Evolutionary conservation across 176 grass and related monocot genomes (phyloP).

Genomic region (Urochloa ruziziensis): DNA sequence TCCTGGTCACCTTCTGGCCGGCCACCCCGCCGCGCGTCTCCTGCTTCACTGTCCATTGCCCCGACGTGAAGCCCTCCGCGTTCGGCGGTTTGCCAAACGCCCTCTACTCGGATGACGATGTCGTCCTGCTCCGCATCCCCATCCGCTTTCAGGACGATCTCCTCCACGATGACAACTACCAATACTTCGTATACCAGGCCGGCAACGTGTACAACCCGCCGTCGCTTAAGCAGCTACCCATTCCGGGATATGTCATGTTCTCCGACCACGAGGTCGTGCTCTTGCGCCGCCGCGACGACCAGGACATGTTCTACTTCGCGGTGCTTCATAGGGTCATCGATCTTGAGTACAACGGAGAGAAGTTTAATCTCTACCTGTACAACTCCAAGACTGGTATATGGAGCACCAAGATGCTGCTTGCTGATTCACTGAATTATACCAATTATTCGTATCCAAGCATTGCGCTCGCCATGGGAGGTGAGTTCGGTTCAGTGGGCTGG

Average conservation of each 20-base stretch:
- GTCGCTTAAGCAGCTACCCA: not conserved
- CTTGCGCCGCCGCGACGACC: not conserved
- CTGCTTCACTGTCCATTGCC: not conserved
- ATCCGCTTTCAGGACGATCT: not conserved
- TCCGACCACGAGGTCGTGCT: not conserved
- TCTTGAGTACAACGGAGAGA: not conserved
- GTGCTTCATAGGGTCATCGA: not conserved
- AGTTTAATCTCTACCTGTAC: not conserved
- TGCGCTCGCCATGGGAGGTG: not conserved
- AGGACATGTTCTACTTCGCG: not conserved
- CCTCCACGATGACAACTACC: too few species aligned
- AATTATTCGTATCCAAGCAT: not conserved
- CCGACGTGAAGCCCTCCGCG: not conserved
- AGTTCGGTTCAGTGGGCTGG: not conserved
- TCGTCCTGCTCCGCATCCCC: not conserved
- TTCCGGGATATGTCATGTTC: not conserved
- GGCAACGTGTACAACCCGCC: not conserved
- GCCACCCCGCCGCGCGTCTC: not conserved
- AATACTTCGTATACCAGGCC: not conserved
- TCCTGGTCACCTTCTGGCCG: not conserved
- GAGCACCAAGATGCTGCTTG: not conserved
- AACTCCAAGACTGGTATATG: not conserved
- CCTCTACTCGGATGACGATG: not conserved
- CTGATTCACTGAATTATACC: not conserved
- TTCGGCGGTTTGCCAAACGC: not conserved